phyloP scores from a whole-genome alignment of 2,329 filamentous ascomycete species.

The Knoxdaviesia capensis region DNA sequence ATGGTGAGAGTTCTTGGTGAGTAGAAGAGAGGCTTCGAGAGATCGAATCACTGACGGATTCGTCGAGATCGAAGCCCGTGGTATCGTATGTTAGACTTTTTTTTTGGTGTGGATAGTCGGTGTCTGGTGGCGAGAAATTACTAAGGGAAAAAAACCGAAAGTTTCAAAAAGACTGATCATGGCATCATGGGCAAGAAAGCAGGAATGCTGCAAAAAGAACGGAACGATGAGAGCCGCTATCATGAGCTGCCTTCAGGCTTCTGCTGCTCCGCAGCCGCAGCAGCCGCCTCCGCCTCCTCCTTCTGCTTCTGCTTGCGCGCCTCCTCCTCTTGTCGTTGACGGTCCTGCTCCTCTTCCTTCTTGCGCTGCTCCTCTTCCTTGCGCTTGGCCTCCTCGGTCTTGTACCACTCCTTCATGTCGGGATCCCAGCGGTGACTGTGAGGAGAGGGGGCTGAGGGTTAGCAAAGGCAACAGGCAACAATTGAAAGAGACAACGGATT shows the following conservation, averaged over 20 bases:
- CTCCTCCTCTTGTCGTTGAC: constrained; percentile 5
- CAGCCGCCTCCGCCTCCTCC: not conserved
- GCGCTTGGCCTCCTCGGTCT: constrained; percentile 12
- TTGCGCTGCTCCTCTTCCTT: constrained; percentile 10
- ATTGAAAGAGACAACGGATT: not conserved
- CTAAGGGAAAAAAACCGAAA: too few relatives aligned
- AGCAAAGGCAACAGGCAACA: constrained; percentile 2
- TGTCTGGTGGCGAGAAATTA: too few relatives aligned
- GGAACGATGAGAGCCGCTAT: not conserved
- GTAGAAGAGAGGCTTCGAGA: too few relatives aligned
- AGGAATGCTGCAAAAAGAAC: not conserved
- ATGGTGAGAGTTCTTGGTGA: too few relatives aligned
- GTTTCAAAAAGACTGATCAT: too few relatives aligned
- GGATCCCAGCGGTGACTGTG: constrained; percentile 39
- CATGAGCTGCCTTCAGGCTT: not conserved
- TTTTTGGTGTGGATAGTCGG: too few relatives aligned
- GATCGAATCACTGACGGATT: too few relatives aligned
- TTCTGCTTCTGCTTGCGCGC: constrained; percentile 2
- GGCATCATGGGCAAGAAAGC: too few relatives aligned
- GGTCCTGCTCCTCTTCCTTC: constrained; percentile 6
- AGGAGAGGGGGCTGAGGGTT: not conserved
- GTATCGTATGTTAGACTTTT: too few relatives aligned
- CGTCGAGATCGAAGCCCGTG: too few relatives aligned
- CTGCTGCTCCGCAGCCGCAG: not conserved
- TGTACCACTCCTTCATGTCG: constrained; percentile 38